phyloP scores from a whole-genome alignment of 768 basidiomycete species.

The Hericium alpestre region DNA sequence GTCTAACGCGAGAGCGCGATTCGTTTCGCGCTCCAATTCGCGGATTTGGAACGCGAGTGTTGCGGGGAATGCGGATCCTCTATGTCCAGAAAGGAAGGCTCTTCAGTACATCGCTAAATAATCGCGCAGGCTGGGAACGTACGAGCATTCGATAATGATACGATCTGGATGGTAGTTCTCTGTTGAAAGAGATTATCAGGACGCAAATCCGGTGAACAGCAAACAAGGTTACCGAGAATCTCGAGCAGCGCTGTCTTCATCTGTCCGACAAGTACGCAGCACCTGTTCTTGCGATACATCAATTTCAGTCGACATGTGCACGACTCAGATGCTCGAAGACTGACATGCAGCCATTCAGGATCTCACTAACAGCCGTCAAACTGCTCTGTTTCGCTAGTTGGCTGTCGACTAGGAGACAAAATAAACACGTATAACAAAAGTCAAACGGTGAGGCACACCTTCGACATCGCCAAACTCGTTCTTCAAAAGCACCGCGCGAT shows the following conservation, averaged over 20 bases:
- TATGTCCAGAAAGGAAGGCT: constrained; percentile 18
- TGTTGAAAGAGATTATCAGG: constrained; percentile 18
- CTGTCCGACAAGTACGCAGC: constrained; percentile 89
- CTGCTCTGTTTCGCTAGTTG: constrained; percentile 79
- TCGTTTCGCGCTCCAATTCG: constrained; percentile 73
- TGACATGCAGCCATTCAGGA: constrained; percentile 93
- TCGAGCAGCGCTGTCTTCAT: constrained; percentile 87
- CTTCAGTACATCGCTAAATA: neutral
- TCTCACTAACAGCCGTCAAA: constrained; percentile 82
- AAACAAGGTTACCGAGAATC: constrained; percentile 50
- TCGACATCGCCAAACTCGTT: constrained; percentile 95
- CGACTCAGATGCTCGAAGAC: constrained; percentile 13
- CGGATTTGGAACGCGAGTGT: constrained; percentile 92
- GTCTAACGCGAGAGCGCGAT: constrained; percentile 70
- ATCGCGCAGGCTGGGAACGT: constrained; percentile 17
- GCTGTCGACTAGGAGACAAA: constrained; percentile 58
- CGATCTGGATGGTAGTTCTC: constrained; percentile 81
- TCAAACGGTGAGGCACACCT: constrained; percentile 32
- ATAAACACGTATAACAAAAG: no score
- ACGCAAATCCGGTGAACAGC: neutral
- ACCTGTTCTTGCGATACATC: constrained; percentile 35
- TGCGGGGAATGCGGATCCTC: constrained; percentile 92
- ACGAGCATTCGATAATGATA: constrained; percentile 95
- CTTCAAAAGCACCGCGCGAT: constrained; percentile 85
- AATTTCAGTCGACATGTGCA: neutral